Evolutionary conservation across 768 basidiomycete species (phyloP), one percentile per base, ranked within the genome.

Genomic region (Phylloporus arenicola): DNA sequence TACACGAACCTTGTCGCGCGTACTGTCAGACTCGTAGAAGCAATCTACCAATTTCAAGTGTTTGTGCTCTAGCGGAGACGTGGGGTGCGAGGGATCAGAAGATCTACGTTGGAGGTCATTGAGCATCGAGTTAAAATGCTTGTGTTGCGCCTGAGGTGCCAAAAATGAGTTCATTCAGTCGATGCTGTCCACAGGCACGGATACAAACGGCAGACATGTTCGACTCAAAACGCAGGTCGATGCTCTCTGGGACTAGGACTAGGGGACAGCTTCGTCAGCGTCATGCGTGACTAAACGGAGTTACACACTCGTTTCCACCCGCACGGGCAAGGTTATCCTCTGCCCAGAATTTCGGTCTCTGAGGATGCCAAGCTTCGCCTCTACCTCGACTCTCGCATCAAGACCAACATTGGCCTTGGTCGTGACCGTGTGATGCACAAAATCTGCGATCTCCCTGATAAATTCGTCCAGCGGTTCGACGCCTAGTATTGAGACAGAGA

Each of bases 381-480:
- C 93, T 10, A 95, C 86, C 72, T 95, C 93, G 22, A 95, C 78
- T 33, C 69, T 64, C 16, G 64, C 60, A 11, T 65, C 61, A 30
- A 74, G 74, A 30, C 81, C 80, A 45, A 78, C 62, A 55, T 81
- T 75, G 17, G 81, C 78, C 20, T 78, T 76, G 6, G 73, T 81
- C 47, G 64, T 60, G 58, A 90, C 81, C 72, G 77, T 82, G 61
- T 84, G 83, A 68, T 83, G 82, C 34, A 94, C 73, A 68, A 91
- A 96, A 70, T 95, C 90, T 33, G 90, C 92, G 49, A 96, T 78
- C 64, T 92, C 88, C 64, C 82, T 82, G 65, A 92, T 92, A 64
- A 96, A 93, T 63, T 95, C 93, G 67, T 96, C 93, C 27, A 91
- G 72, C 2, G 92, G 92, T 63, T 94, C 92, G 44, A 92, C 84